Base-by-base conservation (phyloP, 2,329 filamentous ascomycete species). In the Ceratocystis diversiconidia region DNA sequence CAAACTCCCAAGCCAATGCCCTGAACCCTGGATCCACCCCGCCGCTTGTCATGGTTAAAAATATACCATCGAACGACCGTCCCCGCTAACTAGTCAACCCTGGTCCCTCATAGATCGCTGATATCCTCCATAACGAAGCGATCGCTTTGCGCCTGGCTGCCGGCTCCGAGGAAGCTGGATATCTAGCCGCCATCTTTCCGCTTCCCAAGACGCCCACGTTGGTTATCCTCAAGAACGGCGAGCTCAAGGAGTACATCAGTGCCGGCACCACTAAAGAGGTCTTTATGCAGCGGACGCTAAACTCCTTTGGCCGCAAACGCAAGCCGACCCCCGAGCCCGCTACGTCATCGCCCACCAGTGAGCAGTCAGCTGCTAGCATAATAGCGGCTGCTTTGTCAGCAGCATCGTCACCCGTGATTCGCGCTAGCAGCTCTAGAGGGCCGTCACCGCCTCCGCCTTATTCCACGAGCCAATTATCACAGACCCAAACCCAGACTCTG, bases 141-240 rank as follows among this genome's bases (percentile, higher is more conserved):
- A 79, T 96, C 22, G 76, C 87, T 6, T 78, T 96, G 25, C 83
- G 86, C 62, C 79, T 96, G 25, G 75, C 80, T 43, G 84, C 86
- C 19, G 89, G 86, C 25, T 91, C 88, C 1, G 82, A 88, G 69
- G 91, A 96, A 77, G 90, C 90, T 8, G 85, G 83, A 5, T 95
- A 90, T 71, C 79, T 97, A 15, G 82, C 86, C 8, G 89, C 89
- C 59, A 89, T 96, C 71, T 95, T 90, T 71, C 89, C 90, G 0
- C 78, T 96, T n/a, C 82, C 84, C 0, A 84, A 84, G 69, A 84
- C 85, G n/a, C 92, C 92, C 0, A 88, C 88, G 1, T 76, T 96
- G 7, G 81, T 96, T 17, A 78, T 95, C 22, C 92, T 96, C 70
- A 84, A 86, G 72, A 88, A 90, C 74, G 90, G 88, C 7, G 82